A percentile compares a stretch with the other conserved stretches of the same genome.
Evolutionary conservation across 2,329 filamentous ascomycete species (phyloP).

Genomic region (Neobulgaria alba): DNA sequence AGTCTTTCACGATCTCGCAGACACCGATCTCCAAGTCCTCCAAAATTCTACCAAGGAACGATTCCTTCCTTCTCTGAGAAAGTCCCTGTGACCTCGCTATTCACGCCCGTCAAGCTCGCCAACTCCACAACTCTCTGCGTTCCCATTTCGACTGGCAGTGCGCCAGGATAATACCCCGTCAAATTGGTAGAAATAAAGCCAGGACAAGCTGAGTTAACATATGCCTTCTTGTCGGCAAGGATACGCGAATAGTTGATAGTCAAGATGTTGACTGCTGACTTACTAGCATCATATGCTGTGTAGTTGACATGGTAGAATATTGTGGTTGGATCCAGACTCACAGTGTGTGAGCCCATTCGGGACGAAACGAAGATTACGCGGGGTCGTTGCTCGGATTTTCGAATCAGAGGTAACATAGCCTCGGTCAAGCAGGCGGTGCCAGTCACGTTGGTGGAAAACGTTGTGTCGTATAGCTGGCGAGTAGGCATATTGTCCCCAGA

Average conservation of each 20-base stretch:
- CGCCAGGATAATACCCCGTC: conserved; percentile 9
- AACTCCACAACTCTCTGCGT: conserved; percentile 21
- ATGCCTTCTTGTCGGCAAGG: conserved; percentile 12
- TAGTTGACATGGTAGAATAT: conserved; percentile 10
- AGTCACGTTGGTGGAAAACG: conserved; percentile 27
- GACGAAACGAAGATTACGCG: conserved; percentile 25
- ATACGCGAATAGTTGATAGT: conserved; percentile 23
- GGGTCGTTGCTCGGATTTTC: conserved; percentile 19
- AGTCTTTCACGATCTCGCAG: neutral
- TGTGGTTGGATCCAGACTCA: conserved; percentile 7
- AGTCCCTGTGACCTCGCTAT: conserved; percentile 20
- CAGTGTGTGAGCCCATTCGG: conserved; percentile 13
- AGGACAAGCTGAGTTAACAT: conserved; percentile 24
- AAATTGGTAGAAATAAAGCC: conserved; percentile 24
- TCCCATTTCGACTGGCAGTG: conserved; percentile 14
- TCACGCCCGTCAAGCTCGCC: conserved; percentile 16
- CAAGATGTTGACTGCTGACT: conserved; percentile 26
- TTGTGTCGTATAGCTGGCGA: conserved; percentile 13
- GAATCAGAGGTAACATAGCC: conserved; percentile 27
- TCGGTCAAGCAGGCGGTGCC: conserved; percentile 27
- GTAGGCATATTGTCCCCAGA: neutral
- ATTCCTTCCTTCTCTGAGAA: conserved; percentile 8
- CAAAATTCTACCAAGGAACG: conserved; percentile 10
- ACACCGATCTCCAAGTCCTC: neutral
- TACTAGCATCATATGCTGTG: conserved; percentile 21